A percentile compares a stretch with the other conserved stretches of the same genome.
These are phyloP conservation scores for Colletotrichum paranaense DNA, from an alignment of 2,329 filamentous ascomycete genomes.

Conservation along the genomic window DNA sequence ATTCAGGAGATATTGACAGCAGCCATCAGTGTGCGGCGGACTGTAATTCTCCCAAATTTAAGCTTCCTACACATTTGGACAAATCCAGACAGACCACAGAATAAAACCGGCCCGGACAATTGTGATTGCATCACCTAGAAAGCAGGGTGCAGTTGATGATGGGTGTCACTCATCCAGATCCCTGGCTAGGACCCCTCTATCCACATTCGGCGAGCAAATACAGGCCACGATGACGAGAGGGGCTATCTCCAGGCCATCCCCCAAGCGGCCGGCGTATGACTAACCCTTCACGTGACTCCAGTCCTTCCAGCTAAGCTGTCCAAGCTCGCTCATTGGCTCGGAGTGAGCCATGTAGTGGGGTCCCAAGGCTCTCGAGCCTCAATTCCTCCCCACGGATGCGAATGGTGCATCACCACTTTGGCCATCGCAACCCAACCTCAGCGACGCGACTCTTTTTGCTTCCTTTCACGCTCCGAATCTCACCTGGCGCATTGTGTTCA, in stretches of 20 bases:
- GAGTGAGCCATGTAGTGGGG: conserved; percentile 21
- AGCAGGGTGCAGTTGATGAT: background rate
- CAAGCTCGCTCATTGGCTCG: conserved; percentile 27
- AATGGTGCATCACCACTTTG: conserved; percentile 34
- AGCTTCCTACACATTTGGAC: too few species aligned
- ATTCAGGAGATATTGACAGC: too few species aligned
- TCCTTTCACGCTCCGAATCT: conserved; percentile 10
- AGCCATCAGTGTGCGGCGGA: too few species aligned
- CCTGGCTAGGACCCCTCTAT: conserved; percentile 19
- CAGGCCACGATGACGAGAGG: conserved; percentile 17
- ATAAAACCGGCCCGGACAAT: background rate
- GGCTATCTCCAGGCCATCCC: background rate
- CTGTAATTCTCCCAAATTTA: too few species aligned
- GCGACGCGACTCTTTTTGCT: conserved; percentile 32
- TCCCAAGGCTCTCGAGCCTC: conserved; percentile 30
- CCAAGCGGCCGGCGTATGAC: background rate
- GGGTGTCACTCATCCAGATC: background rate
- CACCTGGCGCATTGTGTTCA: conserved; percentile 33
- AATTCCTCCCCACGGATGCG: conserved; percentile 34
- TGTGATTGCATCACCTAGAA: background rate
- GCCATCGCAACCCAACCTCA: conserved; percentile 32
- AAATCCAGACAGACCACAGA: too few species aligned
- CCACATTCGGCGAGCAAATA: conserved; percentile 1
- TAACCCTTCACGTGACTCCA: background rate
- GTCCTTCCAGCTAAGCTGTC: background rate